phyloP scores from a whole-genome alignment of 2,329 filamentous ascomycete species.

The Calonectria pteridis region DNA sequence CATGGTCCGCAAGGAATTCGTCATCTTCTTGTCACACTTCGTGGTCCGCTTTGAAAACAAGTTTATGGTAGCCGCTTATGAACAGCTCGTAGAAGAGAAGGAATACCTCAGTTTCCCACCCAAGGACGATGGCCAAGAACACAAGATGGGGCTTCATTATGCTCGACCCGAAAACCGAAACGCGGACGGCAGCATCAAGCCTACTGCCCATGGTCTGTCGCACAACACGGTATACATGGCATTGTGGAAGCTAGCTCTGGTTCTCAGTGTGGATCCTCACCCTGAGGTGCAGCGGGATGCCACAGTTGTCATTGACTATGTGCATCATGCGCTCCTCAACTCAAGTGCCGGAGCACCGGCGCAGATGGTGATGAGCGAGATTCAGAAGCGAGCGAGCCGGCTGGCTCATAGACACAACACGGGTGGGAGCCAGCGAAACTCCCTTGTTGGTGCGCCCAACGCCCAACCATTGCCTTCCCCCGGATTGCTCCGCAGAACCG shows the following conservation, averaged over 20 bases:
- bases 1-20: slow-evolving; percentile 91
- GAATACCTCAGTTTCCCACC: slow-evolving; percentile 72
- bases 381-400: slow-evolving; percentile 65
- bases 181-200: slow-evolving; percentile 69
- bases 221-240: slow-evolving; percentile 93
- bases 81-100: slow-evolving; percentile 88
- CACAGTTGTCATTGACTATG: slow-evolving; percentile 85
- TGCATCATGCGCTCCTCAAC: slow-evolving; percentile 81
- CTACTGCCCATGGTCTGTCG: slow-evolving; percentile 71
- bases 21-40: slow-evolving; percentile 95
- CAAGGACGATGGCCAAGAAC: slow-evolving; percentile 66
- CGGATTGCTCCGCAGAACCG: slow-evolving; percentile 72
- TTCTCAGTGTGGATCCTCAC: slow-evolving; percentile 93
- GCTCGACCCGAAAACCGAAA: slow-evolving; percentile 67
- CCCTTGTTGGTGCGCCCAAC: slow-evolving; percentile 52
- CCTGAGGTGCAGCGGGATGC: slow-evolving; percentile 92
- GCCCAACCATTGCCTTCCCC: slow-evolving; percentile 65
- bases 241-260: slow-evolving; percentile 93
- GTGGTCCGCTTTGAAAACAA: slow-evolving; percentile 91
- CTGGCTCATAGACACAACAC: slow-evolving; percentile 59
- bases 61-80: slow-evolving; percentile 91
- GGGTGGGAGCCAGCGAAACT: slow-evolving; percentile 58
- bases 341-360: slow-evolving; percentile 81
- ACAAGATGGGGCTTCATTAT: slow-evolving; percentile 75
- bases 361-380: slow-evolving; percentile 80